Percentiles rank a stretch among this genome's conserved stretches.
Evolutionary conservation across 495 filamentous ascomycete genomes (phyloP).

Genomic region (Hyaloscypha bicolor): DNA sequence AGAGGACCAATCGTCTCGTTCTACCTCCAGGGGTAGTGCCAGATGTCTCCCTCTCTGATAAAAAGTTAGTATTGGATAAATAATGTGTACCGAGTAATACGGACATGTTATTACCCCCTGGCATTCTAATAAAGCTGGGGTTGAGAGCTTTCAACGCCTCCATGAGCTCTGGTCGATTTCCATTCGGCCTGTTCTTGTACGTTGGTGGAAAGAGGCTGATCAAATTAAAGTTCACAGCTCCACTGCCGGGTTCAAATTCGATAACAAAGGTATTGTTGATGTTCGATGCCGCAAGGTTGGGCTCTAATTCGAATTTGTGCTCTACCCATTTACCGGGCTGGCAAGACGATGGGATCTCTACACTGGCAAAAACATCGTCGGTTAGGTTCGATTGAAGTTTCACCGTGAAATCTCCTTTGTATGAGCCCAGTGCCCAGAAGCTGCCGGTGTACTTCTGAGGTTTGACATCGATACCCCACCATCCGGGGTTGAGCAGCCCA

Average conservation of each 20-base stretch:
- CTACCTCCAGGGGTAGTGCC: conserved; percentile 53
- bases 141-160: conserved; percentile 45
- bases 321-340: conserved; percentile 37
- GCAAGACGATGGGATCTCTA: conserved; percentile 41
- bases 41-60: conserved; percentile 39
- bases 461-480: conserved; percentile 49
- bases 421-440: conserved; percentile 50
- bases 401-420: conserved; percentile 33
- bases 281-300: conserved; percentile 42
- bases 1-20: conserved; percentile 58
- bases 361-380: conserved; percentile 40
- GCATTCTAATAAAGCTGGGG: conserved; percentile 53
- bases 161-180: conserved; percentile 52
- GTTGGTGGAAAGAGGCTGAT: conserved; percentile 59
- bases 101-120: conserved; percentile 53
- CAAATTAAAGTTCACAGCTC: conserved; percentile 50
- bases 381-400: conserved; percentile 39
- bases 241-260: conserved; percentile 46
- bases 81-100: background rate
- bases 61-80: conserved; percentile 8
- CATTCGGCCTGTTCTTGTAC: conserved; percentile 52
- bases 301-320: conserved; percentile 40
- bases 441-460: conserved; percentile 46
- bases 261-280: conserved; percentile 53
- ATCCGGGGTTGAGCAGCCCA: conserved; percentile 52